Percentiles rank a stretch among this genome's conserved stretches.
phyloP scores from a whole-genome alignment of 139 green algal species.

The Chlamydomonas sp. region DNA sequence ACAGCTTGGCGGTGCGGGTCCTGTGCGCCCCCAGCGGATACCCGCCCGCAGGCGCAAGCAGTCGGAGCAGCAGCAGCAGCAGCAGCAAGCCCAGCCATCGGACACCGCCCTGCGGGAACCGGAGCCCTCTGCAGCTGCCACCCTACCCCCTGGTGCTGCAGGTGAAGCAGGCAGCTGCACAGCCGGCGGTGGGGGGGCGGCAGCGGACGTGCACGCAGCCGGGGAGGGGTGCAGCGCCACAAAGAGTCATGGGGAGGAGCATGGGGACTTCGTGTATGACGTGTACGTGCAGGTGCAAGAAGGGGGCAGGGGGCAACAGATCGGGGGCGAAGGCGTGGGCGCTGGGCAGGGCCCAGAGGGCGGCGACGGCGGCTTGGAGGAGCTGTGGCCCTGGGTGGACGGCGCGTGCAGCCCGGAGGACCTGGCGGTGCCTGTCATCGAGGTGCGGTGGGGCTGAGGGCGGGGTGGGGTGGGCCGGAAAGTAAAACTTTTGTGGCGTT shows the following conservation, averaged over 20 bases:
- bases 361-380: not conserved
- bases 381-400: constrained; percentile 4
- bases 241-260: not conserved
- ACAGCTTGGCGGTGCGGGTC: too few species aligned
- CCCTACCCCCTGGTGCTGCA: too few species aligned
- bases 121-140: too few species aligned
- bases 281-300: constrained; percentile 38
- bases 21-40: too few species aligned
- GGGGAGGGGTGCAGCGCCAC: too few species aligned
- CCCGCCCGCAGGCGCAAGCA: not conserved
- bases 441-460: constrained; percentile 6
- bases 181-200: not conserved
- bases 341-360: not conserved
- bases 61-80: not conserved
- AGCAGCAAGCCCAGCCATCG: not conserved
- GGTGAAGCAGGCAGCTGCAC: too few species aligned
- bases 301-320: not conserved
- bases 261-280: constrained; percentile 48
- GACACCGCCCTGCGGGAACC: too few species aligned
- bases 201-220: not conserved
- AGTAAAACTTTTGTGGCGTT: not conserved
- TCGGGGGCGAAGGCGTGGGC: not conserved
- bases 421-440: constrained; percentile 28
- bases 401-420: not conserved
- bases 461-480: not conserved